Percentiles rank a stretch among this genome's conserved stretches.
These are phyloP conservation scores for Aspergillus bombycis DNA, from an alignment of 2,329 filamentous ascomycete species.

Conservation along the genomic window DNA sequence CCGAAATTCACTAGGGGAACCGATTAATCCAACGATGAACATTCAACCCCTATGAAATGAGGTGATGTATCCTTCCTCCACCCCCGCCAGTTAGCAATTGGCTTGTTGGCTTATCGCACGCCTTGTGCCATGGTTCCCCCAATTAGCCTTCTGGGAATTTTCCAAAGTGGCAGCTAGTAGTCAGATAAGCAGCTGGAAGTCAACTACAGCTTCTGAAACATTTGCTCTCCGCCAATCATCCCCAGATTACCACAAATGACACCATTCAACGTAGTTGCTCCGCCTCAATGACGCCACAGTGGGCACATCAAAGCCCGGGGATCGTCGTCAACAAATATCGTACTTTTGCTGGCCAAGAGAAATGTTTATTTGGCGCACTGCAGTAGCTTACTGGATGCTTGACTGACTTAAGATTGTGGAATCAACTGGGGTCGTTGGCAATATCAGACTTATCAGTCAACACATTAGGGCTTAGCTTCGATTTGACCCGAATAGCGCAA, in stretches of 20 bases:
- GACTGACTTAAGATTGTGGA: neutral
- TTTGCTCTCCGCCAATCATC: neutral
- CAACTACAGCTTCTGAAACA: neutral
- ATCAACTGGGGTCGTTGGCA: neutral
- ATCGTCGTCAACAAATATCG: neutral
- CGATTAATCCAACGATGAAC: neutral
- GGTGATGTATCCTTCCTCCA: neutral
- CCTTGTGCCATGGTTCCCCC: neutral
- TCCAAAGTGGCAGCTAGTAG: neutral
- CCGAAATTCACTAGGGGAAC: neutral
- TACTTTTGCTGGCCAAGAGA: neutral
- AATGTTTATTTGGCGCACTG: neutral
- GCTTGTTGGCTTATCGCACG: slow-evolving; percentile 1
- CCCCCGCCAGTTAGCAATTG: neutral
- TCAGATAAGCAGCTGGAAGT: neutral
- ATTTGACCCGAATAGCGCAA: neutral
- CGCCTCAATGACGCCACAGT: slow-evolving; percentile 1
- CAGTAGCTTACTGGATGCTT: neutral
- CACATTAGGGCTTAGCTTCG: neutral
- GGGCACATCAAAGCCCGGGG: neutral
- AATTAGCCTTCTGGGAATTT: neutral
- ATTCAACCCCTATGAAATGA: neutral
- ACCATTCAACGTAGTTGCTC: neutral
- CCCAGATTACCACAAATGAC: neutral
- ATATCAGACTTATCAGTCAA: neutral